Conservation (phyloP, 805 yeast species). For the Nakazawaea wyomingensis region DNA sequence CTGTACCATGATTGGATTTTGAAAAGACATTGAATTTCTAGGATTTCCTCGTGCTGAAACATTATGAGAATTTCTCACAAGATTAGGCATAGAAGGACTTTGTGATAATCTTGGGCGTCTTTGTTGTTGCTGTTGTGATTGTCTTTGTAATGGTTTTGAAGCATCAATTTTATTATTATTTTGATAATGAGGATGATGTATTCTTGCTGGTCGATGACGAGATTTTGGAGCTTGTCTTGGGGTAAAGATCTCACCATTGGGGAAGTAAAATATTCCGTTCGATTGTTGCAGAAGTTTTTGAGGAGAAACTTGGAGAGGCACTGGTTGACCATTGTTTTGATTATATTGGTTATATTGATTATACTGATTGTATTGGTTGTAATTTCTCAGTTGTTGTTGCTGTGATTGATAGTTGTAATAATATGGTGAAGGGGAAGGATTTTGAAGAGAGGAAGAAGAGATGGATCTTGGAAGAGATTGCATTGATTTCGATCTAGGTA, state of each 20-base stretch:
- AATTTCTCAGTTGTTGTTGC: background rate
- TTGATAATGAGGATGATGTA: slow-evolving; percentile 7
- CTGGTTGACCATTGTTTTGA: background rate
- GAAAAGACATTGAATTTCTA: slow-evolving; percentile 14
- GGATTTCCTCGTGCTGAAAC: slow-evolving; percentile 7
- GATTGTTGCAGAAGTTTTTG: slow-evolving; percentile 14
- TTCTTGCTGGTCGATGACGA: slow-evolving; percentile 31
- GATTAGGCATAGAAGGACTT: slow-evolving; percentile 12
- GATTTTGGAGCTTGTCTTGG: slow-evolving; percentile 39
- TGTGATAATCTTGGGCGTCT: slow-evolving; percentile 3
- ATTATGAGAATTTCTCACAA: background rate
- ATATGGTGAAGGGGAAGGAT: background rate
- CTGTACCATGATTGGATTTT: slow-evolving; percentile 10
- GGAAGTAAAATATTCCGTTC: slow-evolving; percentile 35
- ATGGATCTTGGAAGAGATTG: slow-evolving; percentile 7
- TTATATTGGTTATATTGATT: too few species aligned
- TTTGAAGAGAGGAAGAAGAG: too few species aligned
- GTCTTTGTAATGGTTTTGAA: background rate
- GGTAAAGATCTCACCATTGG: slow-evolving; percentile 49
- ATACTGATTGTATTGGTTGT: background rate
- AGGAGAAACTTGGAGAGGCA: slow-evolving; percentile 13
- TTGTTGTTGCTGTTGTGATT: slow-evolving; percentile 2
- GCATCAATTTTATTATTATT: too few species aligned
- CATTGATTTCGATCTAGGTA: slow-evolving; percentile 2
- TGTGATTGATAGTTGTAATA: background rate